phyloP scores from a whole-genome alignment of 2,329 filamentous ascomycete genomes.

The Aspergillus sp. region DNA sequence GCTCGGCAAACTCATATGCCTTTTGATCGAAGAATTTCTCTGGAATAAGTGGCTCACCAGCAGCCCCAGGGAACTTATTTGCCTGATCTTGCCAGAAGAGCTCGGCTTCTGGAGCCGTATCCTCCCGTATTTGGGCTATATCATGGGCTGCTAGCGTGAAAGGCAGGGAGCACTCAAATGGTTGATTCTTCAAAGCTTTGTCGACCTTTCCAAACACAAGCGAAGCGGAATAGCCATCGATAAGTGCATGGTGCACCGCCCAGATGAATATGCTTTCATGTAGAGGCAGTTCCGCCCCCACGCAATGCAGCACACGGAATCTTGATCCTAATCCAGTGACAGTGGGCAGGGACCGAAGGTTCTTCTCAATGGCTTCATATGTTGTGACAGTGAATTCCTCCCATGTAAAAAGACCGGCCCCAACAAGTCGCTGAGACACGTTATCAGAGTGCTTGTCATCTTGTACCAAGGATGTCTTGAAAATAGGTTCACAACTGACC shows the following conservation, averaged over 20 bases:
- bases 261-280: constrained; percentile 16
- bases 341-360: neutral
- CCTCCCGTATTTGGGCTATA: neutral
- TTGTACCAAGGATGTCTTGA: constrained; percentile 10
- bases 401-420: constrained; percentile 2
- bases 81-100: neutral
- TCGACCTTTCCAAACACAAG: constrained; percentile 15
- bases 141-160: constrained; percentile 1
- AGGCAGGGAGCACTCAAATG: constrained; percentile 1
- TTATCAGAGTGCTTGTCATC: neutral
- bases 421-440: neutral
- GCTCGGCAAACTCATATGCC: constrained; percentile 1
- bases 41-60: neutral
- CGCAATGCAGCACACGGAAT: neutral
- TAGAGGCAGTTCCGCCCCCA: neutral
- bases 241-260: constrained; percentile 26
- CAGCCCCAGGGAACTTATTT: constrained; percentile 2
- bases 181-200: constrained; percentile 6
- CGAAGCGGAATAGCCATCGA: constrained; percentile 24
- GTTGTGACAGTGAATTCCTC: constrained; percentile 4
- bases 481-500: constrained; percentile 18
- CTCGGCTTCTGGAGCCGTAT: neutral
- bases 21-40: neutral
- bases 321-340: neutral
- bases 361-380: neutral